A percentile compares a stretch with the other conserved stretches of the same genome.
Conservation (phyloP, 164 flowering plant genomes). For the Cinnamomum chago region DNA sequence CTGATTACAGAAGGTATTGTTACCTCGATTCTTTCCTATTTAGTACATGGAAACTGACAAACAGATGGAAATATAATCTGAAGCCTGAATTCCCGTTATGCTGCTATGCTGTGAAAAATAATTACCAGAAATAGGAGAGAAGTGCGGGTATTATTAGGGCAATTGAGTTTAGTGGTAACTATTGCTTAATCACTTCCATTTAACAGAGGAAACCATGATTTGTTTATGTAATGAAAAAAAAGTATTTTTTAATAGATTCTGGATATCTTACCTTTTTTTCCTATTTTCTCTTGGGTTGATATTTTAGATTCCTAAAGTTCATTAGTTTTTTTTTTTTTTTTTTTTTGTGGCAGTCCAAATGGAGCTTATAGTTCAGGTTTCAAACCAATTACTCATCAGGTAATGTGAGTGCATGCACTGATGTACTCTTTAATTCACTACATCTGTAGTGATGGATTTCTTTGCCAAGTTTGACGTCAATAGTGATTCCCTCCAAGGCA, state of each 20-base stretch:
- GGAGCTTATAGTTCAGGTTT: conserved; percentile 98
- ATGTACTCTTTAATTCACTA: conserved; percentile 15
- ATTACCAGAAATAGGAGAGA: too few relatives aligned
- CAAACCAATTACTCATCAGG: conserved; percentile 97
- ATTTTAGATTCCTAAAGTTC: neutral
- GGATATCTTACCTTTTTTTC: neutral
- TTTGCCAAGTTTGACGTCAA: neutral
- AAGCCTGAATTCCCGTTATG: neutral
- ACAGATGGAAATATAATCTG: neutral
- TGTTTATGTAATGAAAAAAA: too few relatives aligned
- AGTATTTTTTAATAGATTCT: neutral
- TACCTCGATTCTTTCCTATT: neutral
- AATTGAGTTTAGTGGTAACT: neutral
- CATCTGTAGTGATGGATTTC: conserved; percentile 6
- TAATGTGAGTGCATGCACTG: conserved; percentile 60
- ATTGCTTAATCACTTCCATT: neutral
- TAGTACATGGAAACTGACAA: neutral
- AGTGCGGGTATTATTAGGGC: neutral
- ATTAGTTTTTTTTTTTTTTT: conserved; percentile 5
- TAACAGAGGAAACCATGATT: neutral
- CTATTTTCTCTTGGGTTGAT: neutral
- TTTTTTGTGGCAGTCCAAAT: conserved; percentile 71
- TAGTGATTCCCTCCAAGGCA: neutral
- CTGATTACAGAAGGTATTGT: conserved; percentile 87
- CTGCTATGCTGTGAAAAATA: too few relatives aligned